These are phyloP conservation scores for Chlamydomonas reinhardtii DNA, from an alignment of 163 green algal genomes.

Conservation along the genomic window DNA sequence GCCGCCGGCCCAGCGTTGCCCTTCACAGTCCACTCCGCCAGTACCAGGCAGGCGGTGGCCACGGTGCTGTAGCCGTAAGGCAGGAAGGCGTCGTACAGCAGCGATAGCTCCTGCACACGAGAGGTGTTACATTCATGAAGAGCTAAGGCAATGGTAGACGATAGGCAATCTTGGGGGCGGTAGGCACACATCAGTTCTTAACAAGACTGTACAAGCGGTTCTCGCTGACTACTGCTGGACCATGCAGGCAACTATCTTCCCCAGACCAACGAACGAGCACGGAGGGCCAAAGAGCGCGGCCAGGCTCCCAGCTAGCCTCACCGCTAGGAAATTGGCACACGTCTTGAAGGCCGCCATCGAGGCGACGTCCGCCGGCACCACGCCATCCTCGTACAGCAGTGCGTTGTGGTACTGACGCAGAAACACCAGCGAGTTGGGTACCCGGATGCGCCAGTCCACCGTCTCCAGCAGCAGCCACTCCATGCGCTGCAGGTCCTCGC, in stretches of 20 bases:
- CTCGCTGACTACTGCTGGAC: too few relatives aligned
- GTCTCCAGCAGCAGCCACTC: slow-evolving; percentile 50
- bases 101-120: slow-evolving; percentile 23
- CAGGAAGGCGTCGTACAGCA: slow-evolving; percentile 28
- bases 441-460: slow-evolving; percentile 47
- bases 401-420: slow-evolving; percentile 29
- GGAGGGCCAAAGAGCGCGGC: too few relatives aligned
- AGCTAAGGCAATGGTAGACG: too few relatives aligned
- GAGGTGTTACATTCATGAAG: too few relatives aligned
- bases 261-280: too few relatives aligned
- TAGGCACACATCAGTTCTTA: too few relatives aligned
- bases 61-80: slow-evolving; percentile 40
- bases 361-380: not conserved
- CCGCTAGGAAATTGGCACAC: slow-evolving; percentile 20
- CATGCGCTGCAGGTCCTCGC: slow-evolving; percentile 39
- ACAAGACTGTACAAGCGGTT: too few relatives aligned
- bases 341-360: not conserved
- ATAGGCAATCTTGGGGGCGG: too few relatives aligned
- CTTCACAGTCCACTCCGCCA: slow-evolving; percentile 6
- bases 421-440: slow-evolving; percentile 27
- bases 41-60: slow-evolving; percentile 4
- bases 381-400: not conserved
- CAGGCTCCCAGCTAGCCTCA: not conserved
- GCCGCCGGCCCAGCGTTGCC: too few relatives aligned
- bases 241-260: too few relatives aligned